Evolutionary conservation across 148 eudicot genomes (phyloP).

Genomic region (Rhododendron mucronatum): DNA sequence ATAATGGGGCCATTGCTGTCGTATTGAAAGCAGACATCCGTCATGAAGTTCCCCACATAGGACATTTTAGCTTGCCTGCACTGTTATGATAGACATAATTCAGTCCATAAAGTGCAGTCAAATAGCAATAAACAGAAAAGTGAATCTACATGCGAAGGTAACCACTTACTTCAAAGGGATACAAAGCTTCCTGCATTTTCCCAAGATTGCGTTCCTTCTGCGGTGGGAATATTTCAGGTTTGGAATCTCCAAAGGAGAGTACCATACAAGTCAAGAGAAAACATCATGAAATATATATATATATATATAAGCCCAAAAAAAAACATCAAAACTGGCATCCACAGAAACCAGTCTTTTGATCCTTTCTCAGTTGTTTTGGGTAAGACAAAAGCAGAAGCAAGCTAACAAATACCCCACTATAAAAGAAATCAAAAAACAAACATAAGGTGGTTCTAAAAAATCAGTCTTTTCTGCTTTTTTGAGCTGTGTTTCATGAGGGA

Average conservation of each 20-base stretch:
- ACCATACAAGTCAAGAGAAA: conserved; percentile 53
- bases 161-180: conserved; percentile 61
- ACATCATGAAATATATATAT: conserved; percentile 3
- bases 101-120: background rate
- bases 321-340: background rate
- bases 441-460: background rate
- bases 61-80: conserved; percentile 91
- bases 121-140: background rate
- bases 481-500: background rate
- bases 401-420: background rate
- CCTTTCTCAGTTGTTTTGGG: background rate
- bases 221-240: conserved; percentile 47
- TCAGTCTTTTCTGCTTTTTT: background rate
- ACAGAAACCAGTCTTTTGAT: background rate
- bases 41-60: conserved; percentile 56
- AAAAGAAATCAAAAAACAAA: background rate
- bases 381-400: background rate
- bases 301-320: background rate
- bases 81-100: conserved; percentile 32
- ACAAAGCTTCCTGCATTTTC: conserved; percentile 26
- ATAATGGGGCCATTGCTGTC: conserved; percentile 40
- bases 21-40: conserved; percentile 59
- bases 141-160: background rate
- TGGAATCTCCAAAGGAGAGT: conserved; percentile 50
- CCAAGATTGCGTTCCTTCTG: conserved; percentile 40